These are phyloP conservation scores for Artemisia tridentata DNA, from an alignment of 129 eudicot species.

Conservation along the genomic window DNA sequence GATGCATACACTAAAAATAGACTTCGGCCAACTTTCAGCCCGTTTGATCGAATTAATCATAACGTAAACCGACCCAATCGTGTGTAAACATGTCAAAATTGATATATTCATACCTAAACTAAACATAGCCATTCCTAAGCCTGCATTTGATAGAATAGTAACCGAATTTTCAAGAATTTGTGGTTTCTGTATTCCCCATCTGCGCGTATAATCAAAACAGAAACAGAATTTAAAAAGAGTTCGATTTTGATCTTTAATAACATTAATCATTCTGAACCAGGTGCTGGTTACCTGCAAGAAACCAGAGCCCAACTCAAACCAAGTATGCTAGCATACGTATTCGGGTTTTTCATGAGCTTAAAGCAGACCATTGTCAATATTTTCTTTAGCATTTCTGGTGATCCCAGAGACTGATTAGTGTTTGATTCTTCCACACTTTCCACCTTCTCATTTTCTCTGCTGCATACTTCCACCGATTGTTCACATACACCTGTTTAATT, in stretches of 20 bases:
- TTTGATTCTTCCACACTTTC: constrained; percentile 28
- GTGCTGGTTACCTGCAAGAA: constrained; percentile 41
- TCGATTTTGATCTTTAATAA: constrained; percentile 5
- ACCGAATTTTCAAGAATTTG: constrained; percentile 56
- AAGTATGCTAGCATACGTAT: constrained; percentile 50
- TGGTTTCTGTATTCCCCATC: constrained; percentile 58
- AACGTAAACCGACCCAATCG: too few relatives aligned
- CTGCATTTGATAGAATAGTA: not conserved
- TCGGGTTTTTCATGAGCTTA: constrained; percentile 56
- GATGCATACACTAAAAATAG: too few relatives aligned
- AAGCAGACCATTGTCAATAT: constrained; percentile 51
- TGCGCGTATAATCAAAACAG: constrained; percentile 17
- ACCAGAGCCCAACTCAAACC: constrained; percentile 55
- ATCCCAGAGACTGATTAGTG: constrained; percentile 17
- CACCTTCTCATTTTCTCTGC: constrained; percentile 27
- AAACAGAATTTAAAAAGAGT: not conserved
- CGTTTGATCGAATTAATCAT: too few relatives aligned
- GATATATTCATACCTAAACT: too few relatives aligned
- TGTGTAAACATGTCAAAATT: too few relatives aligned
- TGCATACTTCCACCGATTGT: constrained; percentile 35
- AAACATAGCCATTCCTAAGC: too few relatives aligned
- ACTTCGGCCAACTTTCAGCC: too few relatives aligned
- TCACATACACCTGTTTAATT: constrained; percentile 38
- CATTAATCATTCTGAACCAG: not conserved
- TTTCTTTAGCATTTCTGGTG: constrained; percentile 28